These are phyloP conservation scores for Cyberlindnera meyerae DNA, from an alignment of 805 yeast genomes.

Conservation along the genomic window DNA sequence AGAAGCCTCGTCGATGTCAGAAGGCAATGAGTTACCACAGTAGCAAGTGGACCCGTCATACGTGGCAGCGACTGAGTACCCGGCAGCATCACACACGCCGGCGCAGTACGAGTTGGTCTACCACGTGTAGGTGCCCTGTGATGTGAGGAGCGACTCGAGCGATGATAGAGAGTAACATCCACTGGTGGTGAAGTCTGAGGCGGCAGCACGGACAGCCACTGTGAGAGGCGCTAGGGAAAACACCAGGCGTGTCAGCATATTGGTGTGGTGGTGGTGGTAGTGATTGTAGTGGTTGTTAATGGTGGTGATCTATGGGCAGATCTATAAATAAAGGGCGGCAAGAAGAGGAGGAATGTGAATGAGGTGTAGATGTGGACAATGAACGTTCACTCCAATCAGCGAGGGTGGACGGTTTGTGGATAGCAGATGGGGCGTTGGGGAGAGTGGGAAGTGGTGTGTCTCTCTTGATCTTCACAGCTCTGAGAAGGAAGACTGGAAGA, in stretches of 20 bases:
- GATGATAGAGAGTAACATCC: constrained; percentile 34
- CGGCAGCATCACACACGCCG: constrained; percentile 40
- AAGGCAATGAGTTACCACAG: constrained; percentile 53
- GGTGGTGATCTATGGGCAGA: too few species aligned
- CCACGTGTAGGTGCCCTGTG: constrained; percentile 45
- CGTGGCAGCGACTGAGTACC: constrained; percentile 45
- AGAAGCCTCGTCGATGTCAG: constrained; percentile 25
- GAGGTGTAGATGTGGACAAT: too few species aligned
- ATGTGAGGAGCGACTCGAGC: constrained; percentile 23
- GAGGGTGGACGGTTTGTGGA: too few species aligned
- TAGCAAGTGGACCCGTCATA: constrained; percentile 54
- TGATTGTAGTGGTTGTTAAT: too few species aligned
- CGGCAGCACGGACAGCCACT: neutral
- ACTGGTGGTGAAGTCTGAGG: constrained; percentile 8
- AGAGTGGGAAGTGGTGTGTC: too few species aligned
- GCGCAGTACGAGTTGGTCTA: constrained; percentile 61
- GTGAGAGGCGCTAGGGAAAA: constrained; percentile 3
- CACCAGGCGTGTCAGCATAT: constrained; percentile 4
- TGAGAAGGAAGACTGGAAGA: too few species aligned
- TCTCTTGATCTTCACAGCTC: too few species aligned
- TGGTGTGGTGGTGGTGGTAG: neutral
- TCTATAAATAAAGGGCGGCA: too few species aligned
- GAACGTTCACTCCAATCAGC: too few species aligned
- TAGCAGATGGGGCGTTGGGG: too few species aligned
- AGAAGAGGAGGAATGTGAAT: too few species aligned